Evolutionary conservation across 1,284 basidiomycete species (phyloP).

Genomic region (Cutaneotrichosporon sp.): DNA sequence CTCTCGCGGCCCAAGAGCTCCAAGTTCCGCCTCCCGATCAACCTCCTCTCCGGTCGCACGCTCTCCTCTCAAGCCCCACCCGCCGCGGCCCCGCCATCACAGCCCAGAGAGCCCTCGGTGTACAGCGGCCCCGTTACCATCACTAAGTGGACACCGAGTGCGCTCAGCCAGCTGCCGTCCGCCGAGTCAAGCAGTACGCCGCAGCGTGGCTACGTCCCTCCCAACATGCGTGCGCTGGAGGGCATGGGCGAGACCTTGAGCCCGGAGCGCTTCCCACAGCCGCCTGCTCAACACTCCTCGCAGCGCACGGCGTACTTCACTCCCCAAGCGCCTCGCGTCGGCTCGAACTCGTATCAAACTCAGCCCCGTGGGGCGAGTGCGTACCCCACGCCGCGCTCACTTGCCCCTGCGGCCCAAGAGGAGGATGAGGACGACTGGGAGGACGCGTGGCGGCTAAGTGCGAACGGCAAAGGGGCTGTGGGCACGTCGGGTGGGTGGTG

Average conservation of each 20-base stretch:
- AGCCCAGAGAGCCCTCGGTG: not conserved
- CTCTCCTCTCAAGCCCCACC: not conserved
- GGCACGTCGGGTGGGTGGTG: not conserved
- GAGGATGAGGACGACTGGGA: not conserved
- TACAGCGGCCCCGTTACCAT: not conserved
- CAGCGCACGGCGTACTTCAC: not conserved
- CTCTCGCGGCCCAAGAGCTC: not conserved
- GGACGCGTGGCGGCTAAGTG: not conserved
- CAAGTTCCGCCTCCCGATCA: slow-evolving; percentile 7
- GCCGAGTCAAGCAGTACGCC: not conserved
- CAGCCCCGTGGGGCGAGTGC: not conserved
- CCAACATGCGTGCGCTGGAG: slow-evolving; percentile 8
- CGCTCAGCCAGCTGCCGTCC: not conserved
- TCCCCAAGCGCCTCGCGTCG: not conserved
- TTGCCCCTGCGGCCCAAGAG: not conserved
- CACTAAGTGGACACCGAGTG: slow-evolving; percentile 16
- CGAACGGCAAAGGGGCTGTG: not conserved
- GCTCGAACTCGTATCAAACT: not conserved
- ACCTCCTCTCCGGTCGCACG: not conserved
- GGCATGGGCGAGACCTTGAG: not conserved
- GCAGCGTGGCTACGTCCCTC: slow-evolving; percentile 1
- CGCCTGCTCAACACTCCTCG: not conserved
- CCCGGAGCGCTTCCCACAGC: not conserved
- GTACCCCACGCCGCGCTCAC: not conserved
- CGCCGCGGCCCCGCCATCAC: not conserved